A percentile compares a stretch with the other conserved stretches of the same genome.
These are phyloP conservation scores for Irpex sp. DNA, from an alignment of 1,284 basidiomycete species.

Conservation along the genomic window DNA sequence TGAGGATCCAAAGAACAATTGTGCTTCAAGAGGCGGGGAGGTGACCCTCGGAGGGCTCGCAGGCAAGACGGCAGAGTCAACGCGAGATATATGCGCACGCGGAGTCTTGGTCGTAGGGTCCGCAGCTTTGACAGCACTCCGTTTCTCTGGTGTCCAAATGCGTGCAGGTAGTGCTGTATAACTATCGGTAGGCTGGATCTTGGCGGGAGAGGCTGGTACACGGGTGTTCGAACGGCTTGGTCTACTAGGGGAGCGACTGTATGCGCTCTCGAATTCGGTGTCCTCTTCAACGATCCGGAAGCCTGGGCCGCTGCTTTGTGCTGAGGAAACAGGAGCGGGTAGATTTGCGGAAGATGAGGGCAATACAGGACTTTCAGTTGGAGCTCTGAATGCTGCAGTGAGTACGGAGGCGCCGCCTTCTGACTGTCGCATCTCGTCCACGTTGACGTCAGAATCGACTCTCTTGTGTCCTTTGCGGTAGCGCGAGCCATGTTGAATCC, in stretches of 20 bases:
- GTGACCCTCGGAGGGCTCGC: slow-evolving; percentile 29
- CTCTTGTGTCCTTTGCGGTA: slow-evolving; percentile 20
- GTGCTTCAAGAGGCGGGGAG: slow-evolving; percentile 31
- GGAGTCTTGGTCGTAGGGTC: background rate
- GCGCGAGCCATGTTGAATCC: slow-evolving; percentile 22
- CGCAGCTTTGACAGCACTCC: slow-evolving; percentile 2
- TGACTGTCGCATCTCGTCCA: slow-evolving; percentile 12
- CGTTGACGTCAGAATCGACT: slow-evolving; percentile 22
- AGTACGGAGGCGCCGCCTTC: slow-evolving; percentile 4
- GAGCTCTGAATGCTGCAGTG: slow-evolving; percentile 2
- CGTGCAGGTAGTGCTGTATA: slow-evolving; percentile 29
- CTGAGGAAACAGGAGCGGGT: background rate
- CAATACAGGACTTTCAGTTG: background rate
- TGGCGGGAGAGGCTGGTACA: slow-evolving; percentile 11
- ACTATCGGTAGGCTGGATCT: slow-evolving; percentile 18
- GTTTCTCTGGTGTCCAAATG: slow-evolving; percentile 16
- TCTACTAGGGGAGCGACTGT: background rate
- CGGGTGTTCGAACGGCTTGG: background rate
- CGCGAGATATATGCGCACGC: slow-evolving; percentile 8
- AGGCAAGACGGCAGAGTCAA: slow-evolving; percentile 28
- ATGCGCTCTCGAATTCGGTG: slow-evolving; percentile 15
- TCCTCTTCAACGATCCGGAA: slow-evolving; percentile 34
- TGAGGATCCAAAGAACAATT: slow-evolving; percentile 28
- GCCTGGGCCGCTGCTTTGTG: slow-evolving; percentile 18
- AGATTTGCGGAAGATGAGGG: background rate